Base-by-base conservation (phyloP, 1,284 basidiomycete species). In the Pulchroboletus neoregius region DNA sequence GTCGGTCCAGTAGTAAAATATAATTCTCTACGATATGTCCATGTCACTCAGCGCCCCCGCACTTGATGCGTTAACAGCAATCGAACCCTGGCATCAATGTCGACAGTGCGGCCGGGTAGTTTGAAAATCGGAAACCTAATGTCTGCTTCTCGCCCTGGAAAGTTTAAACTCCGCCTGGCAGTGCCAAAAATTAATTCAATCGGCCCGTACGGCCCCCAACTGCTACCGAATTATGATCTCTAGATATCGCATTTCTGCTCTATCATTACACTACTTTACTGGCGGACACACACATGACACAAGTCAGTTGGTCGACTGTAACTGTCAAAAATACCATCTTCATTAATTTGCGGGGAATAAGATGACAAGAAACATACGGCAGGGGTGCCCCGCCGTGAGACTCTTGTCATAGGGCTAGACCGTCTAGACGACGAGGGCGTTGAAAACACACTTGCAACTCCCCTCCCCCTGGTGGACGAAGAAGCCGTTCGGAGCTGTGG, bases 341-440 rank as follows among this genome's bases (percentile, higher is more conserved):
- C 56, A 66, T 62, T 63, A 54, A 66, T 63, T 43, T 63, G 46
- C 45, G 48, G 43, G 49, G 48, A 50, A 53, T 26, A 48, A 40
- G 38, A 43, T 48, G 39, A 40, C 41, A 48, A 51, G 35, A 15
- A n/a, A 61, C 61, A 48, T 51, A 67, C 65, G 27, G 52, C 46
- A 58, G 58, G 54, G 38, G 51, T 54, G 31, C 54, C 45, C 48
- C 55, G 53, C 53, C 58, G 58, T 38, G 69, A 70, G 34, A 48
- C 51, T 44, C 64, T 63, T 49, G 73, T 66, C 45, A 67, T 61
- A 5, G 72, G 73, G 56, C 72, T 74, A 50, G 72, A 67, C 54
- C 68, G 56, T 62, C 72, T 56, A 50, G 71, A 69, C 53, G 68
- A 64, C 22, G 62, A 62, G 1, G 74, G 71, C 37, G 70, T 73